Conservation (phyloP, 345 rosid genomes). For the Sonneratia alba region DNA sequence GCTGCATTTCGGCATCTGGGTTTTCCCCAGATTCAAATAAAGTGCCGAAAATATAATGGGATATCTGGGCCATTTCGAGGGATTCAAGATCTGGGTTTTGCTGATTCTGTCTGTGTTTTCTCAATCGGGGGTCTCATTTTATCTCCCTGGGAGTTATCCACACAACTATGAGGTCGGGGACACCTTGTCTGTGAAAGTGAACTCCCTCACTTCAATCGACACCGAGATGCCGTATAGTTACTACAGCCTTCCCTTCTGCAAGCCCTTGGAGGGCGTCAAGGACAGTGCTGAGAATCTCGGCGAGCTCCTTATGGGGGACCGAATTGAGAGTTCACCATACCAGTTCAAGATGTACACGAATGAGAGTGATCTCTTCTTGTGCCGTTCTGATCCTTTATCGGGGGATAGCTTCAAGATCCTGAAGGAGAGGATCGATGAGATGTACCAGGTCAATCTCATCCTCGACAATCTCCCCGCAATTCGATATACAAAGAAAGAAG, state of each 20-base stretch:
- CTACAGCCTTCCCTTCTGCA: constrained; percentile 72
- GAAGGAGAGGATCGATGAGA: constrained; percentile 75
- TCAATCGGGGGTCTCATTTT: constrained; percentile 43
- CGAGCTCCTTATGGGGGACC: constrained; percentile 82
- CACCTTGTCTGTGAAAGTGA: constrained; percentile 67
- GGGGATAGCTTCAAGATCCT: constrained; percentile 47
- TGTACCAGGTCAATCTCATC: constrained; percentile 81
- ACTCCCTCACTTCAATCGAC: constrained; percentile 76
- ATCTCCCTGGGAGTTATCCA: constrained; percentile 78
- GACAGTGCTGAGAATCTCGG: constrained; percentile 89
- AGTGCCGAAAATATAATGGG: constrained; percentile 22
- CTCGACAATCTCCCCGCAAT: constrained; percentile 78
- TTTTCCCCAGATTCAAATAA: constrained; percentile 16
- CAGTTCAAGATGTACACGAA: constrained; percentile 59
- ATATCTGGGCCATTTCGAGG: constrained; percentile 24
- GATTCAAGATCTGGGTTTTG: constrained; percentile 44
- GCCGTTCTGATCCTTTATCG: constrained; percentile 41
- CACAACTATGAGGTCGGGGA: constrained; percentile 54
- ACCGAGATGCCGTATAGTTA: constrained; percentile 81
- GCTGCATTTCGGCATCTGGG: constrained; percentile 25
- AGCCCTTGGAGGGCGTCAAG: constrained; percentile 62
- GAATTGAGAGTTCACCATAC: constrained; percentile 79
- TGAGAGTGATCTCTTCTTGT: constrained; percentile 55
- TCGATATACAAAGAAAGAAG: constrained; percentile 58
- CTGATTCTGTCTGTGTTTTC: constrained; percentile 17